phyloP scores from a whole-genome alignment of 306 rosid genomes.

The Rosa persica region DNA sequence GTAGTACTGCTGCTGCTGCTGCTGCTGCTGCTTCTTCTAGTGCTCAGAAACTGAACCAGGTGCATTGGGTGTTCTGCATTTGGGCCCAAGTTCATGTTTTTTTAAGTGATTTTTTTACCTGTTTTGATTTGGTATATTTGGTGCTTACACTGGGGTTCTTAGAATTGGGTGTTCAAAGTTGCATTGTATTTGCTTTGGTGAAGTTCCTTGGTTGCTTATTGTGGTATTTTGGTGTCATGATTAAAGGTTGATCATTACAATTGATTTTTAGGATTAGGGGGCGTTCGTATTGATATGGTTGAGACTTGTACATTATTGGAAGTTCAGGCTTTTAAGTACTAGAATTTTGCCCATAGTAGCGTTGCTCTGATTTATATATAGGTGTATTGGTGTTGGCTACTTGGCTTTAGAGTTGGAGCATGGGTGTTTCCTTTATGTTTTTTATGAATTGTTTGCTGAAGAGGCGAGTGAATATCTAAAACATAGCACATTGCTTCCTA shows the following conservation, averaged over 20 bases:
- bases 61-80: neutral
- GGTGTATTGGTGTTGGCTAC: neutral
- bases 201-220: neutral
- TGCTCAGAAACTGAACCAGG: constrained; percentile 43
- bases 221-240: neutral
- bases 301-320: neutral
- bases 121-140: neutral
- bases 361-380: neutral
- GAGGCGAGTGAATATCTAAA: neutral
- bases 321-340: neutral
- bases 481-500: neutral
- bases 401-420: neutral
- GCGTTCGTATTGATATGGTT: neutral
- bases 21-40: constrained; percentile 35
- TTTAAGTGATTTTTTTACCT: neutral
- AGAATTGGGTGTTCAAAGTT: neutral
- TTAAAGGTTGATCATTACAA: neutral
- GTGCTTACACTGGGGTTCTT: neutral
- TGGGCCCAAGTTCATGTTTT: neutral
- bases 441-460: neutral
- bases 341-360: neutral
- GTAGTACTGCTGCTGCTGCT: constrained; percentile 38
- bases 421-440: neutral
- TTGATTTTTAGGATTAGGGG: neutral
- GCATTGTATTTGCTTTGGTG: neutral